Conservation (phyloP, 2,329 filamentous ascomycete genomes). For the Paramyrothecium roridum region DNA sequence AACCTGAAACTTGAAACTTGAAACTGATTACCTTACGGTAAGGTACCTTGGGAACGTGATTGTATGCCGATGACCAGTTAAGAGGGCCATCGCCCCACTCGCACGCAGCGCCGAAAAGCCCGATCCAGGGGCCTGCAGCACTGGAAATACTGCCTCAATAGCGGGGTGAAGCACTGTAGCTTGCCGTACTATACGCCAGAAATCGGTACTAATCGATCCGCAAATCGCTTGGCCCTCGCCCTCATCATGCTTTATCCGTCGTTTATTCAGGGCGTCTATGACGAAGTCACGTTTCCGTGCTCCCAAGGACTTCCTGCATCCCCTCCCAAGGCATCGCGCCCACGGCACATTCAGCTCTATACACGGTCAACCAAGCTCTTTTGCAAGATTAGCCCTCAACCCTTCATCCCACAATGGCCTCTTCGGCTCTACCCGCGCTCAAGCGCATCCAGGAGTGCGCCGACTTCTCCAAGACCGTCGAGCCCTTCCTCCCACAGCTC, state of each 20-base stretch:
- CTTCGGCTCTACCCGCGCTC: conserved; percentile 65
- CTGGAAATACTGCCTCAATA: background rate
- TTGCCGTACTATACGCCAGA: background rate
- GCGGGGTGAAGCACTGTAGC: background rate
- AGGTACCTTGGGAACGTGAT: too few relatives aligned
- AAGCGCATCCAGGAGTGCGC: conserved; percentile 70
- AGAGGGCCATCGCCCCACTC: too few relatives aligned
- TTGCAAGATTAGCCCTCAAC: conserved; percentile 6
- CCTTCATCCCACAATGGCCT: conserved; percentile 36
- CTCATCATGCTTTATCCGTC: background rate
- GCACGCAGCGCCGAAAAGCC: too few relatives aligned
- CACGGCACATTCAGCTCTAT: too few relatives aligned
- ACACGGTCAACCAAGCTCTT: background rate
- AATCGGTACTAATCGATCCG: background rate
- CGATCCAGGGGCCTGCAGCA: background rate
- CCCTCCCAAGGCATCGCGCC: too few relatives aligned
- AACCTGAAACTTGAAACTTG: too few relatives aligned
- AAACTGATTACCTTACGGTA: too few relatives aligned
- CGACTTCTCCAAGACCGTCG: conserved; percentile 70
- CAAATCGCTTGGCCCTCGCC: background rate
- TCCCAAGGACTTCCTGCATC: too few relatives aligned
- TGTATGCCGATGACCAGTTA: too few relatives aligned
- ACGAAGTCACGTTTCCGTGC: background rate
- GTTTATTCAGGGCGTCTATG: background rate
- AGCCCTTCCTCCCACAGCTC: conserved; percentile 70